Evolutionary conservation across 169 alveolate species (phyloP).

Genomic region (Babesia ovata): DNA sequence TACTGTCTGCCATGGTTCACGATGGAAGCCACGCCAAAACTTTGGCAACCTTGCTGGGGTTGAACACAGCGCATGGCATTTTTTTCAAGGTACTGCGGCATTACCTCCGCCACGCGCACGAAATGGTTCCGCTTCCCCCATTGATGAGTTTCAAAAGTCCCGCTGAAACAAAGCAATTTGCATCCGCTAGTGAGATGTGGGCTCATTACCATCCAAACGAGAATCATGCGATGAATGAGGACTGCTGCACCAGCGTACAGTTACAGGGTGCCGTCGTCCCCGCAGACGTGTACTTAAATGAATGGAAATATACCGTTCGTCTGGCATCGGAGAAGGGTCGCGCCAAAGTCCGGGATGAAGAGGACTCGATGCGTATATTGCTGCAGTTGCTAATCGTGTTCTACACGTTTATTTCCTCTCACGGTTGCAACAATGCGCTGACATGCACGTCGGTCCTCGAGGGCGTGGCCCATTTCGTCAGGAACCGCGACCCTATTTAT

Average conservation of each 20-base stretch:
- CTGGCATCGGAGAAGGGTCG: slow-evolving; percentile 18
- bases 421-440: slow-evolving; percentile 60
- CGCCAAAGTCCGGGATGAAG: slow-evolving; percentile 27
- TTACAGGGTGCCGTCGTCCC: slow-evolving; percentile 24
- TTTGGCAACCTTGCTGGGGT: slow-evolving; percentile 51
- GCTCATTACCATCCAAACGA: background rate
- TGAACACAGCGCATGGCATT: slow-evolving; percentile 57
- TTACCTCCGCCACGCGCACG: slow-evolving; percentile 55
- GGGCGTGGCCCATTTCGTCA: slow-evolving; percentile 60
- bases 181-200: slow-evolving; percentile 5
- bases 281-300: slow-evolving; percentile 5
- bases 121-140: slow-evolving; percentile 49
- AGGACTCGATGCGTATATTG: slow-evolving; percentile 59
- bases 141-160: slow-evolving; percentile 21
- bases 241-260: slow-evolving; percentile 3
- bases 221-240: slow-evolving; percentile 4
- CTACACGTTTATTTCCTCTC: slow-evolving; percentile 58
- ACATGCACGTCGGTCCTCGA: slow-evolving; percentile 59
- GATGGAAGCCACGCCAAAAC: slow-evolving; percentile 67
- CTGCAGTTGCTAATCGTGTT: slow-evolving; percentile 62
- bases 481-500: slow-evolving; percentile 71
- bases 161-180: background rate
- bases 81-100: slow-evolving; percentile 56
- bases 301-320: slow-evolving; percentile 37
- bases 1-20: slow-evolving; percentile 62